Evolutionary conservation across 768 basidiomycete genomes (phyloP).

Genomic region (Termitomyces sp.): DNA sequence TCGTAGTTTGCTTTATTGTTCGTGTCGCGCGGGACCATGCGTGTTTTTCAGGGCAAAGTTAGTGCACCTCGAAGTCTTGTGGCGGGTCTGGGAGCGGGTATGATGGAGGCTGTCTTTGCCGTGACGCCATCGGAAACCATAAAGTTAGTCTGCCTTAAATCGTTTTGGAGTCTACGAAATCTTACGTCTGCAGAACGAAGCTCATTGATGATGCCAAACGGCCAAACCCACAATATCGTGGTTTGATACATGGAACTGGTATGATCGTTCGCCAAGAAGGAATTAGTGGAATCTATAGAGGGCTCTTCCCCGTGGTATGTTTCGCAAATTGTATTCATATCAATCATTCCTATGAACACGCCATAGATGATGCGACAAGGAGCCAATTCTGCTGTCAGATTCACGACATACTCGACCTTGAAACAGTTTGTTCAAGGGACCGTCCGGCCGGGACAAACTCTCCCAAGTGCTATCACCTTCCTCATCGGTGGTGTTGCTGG

Average conservation of each 20-base stretch:
- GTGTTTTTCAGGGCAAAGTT: constrained; percentile 72
- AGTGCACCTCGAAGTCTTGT: constrained; percentile 80
- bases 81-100: constrained; percentile 82
- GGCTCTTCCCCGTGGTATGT: constrained; percentile 89
- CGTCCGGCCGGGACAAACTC: constrained; percentile 73
- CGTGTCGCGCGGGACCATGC: background rate
- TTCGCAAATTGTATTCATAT: background rate
- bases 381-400: constrained; percentile 94
- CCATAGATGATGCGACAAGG: constrained; percentile 94
- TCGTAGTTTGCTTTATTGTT: background rate
- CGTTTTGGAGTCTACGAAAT: background rate
- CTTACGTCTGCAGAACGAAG: constrained; percentile 67
- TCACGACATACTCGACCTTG: constrained; percentile 91
- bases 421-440: constrained; percentile 92
- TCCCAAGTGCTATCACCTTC: constrained; percentile 89
- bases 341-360: background rate
- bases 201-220: constrained; percentile 92
- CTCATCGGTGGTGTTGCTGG: constrained; percentile 93
- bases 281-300: constrained; percentile 79
- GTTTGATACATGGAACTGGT: constrained; percentile 79
- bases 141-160: constrained; percentile 57
- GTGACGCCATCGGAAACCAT: constrained; percentile 98
- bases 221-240: constrained; percentile 80
- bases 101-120: constrained; percentile 89
- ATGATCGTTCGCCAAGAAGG: constrained; percentile 86